Conservation (phyloP, 116 monocot species). For the Cymodocea nodosa region DNA sequence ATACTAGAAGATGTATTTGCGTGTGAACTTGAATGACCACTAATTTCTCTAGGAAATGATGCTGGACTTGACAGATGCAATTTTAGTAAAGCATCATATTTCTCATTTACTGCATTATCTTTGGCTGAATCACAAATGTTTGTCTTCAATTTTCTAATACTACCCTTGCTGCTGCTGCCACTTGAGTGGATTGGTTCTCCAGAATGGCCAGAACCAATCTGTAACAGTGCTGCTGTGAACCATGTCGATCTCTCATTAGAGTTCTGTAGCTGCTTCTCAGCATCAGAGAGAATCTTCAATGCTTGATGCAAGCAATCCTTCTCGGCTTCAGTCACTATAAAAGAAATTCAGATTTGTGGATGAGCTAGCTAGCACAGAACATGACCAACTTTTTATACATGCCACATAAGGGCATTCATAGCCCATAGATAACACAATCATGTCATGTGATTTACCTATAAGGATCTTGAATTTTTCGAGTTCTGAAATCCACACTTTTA, state of each 20-base stretch:
- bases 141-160: slow-evolving; percentile 11
- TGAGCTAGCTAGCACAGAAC: too few species aligned
- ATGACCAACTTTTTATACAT: too few species aligned
- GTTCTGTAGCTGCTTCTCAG: slow-evolving; percentile 68
- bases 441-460: too few species aligned
- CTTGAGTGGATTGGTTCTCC: slow-evolving; percentile 33
- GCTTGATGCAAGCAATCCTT: slow-evolving; percentile 56
- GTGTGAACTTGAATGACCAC: slow-evolving; percentile 10
- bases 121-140: not conserved
- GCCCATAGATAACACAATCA: too few species aligned
- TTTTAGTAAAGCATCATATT: slow-evolving; percentile 2
- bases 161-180: slow-evolving; percentile 30
- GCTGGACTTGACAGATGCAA: slow-evolving; percentile 16
- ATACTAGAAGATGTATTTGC: slow-evolving; percentile 7
- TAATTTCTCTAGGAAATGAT: slow-evolving; percentile 5
- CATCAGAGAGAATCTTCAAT: slow-evolving; percentile 68
- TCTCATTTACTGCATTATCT: slow-evolving; percentile 10
- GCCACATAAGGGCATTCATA: too few species aligned
- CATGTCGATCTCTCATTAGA: slow-evolving; percentile 73
- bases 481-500: too few species aligned
- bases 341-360: too few species aligned
- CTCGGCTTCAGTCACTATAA: slow-evolving; percentile 34
- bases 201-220: slow-evolving; percentile 46
- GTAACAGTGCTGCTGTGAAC: slow-evolving; percentile 81
- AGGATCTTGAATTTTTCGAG: too few species aligned